A percentile compares a stretch with the other conserved stretches of the same genome.
Conservation (phyloP, 176 grass and related monocot species). For the Hyparrhenia diplandra region DNA sequence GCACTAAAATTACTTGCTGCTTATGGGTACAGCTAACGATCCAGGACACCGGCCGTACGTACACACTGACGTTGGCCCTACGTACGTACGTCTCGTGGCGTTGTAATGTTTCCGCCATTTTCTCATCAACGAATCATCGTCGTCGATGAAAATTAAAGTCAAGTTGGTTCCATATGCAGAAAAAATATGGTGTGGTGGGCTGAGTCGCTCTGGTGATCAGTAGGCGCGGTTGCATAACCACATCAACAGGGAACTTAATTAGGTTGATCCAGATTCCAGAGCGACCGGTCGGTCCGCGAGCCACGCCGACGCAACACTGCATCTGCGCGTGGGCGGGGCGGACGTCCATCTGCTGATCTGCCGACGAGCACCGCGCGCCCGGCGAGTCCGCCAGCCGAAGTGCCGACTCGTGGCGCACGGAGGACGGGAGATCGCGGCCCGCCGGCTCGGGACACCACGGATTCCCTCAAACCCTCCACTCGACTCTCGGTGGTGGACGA, state of each 20-base stretch:
- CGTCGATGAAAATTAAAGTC: neutral
- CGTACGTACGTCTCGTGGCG: neutral
- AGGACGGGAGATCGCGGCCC: neutral
- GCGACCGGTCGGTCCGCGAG: neutral
- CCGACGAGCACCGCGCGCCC: too few relatives aligned
- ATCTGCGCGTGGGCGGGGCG: too few relatives aligned
- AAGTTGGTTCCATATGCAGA: neutral
- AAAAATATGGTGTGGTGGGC: too few relatives aligned
- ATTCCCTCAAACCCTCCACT: neutral
- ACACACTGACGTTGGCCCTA: neutral
- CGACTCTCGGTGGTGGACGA: neutral
- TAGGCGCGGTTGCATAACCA: neutral
- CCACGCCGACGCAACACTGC: neutral
- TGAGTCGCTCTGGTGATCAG: neutral
- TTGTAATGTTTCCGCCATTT: neutral
- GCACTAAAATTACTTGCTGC: neutral
- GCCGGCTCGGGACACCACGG: neutral
- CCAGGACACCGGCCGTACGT: too few relatives aligned
- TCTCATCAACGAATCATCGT: neutral
- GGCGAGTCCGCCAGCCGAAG: too few relatives aligned
- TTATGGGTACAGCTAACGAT: neutral
- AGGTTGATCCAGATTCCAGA: too few relatives aligned
- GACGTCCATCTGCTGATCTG: too few relatives aligned
- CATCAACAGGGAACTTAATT: too few relatives aligned
- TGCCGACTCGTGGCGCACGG: too few relatives aligned